Evolutionary conservation across 768 basidiomycete genomes (phyloP).

Genomic region (Suillus subalutaceus): DNA sequence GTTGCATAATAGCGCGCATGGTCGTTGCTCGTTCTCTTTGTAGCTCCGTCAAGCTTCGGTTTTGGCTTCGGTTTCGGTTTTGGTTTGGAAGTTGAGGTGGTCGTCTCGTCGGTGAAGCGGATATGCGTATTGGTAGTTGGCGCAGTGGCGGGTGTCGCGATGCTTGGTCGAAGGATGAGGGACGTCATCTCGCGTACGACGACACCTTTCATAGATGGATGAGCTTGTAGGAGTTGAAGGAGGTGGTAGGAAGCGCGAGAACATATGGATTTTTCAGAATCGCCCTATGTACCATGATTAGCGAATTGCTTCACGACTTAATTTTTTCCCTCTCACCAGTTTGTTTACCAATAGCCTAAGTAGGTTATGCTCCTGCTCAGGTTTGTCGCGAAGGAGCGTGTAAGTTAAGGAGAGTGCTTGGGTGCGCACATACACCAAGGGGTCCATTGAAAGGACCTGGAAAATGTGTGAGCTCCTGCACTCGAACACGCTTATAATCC

Average conservation of each 20-base stretch:
- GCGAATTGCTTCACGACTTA: not conserved
- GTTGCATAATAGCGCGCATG: slow-evolving; percentile 91
- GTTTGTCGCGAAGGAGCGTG: slow-evolving; percentile 83
- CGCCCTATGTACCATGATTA: slow-evolving; percentile 57
- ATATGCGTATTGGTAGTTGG: slow-evolving; percentile 46
- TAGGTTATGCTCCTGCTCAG: slow-evolving; percentile 97
- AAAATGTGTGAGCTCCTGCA: slow-evolving; percentile 10
- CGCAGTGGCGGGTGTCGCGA: slow-evolving; percentile 38
- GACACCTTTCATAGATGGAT: slow-evolving; percentile 91
- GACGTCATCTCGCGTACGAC: slow-evolving; percentile 86
- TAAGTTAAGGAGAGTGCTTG: slow-evolving; percentile 80
- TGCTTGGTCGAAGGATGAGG: slow-evolving; percentile 63
- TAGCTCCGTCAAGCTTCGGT: slow-evolving; percentile 28
- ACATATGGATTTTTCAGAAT: slow-evolving; percentile 83
- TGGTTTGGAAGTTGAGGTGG: slow-evolving; percentile 3
- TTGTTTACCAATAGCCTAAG: slow-evolving; percentile 93
- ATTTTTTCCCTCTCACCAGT: slow-evolving; percentile 54
- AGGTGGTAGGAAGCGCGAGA: slow-evolving; percentile 90
- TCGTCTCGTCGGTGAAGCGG: slow-evolving; percentile 48
- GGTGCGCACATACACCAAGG: slow-evolving; percentile 84
- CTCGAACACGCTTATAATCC: slow-evolving; percentile 16
- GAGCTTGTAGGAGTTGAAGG: slow-evolving; percentile 85
- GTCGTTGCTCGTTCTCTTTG: slow-evolving; percentile 51
- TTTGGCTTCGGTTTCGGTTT: slow-evolving; percentile 16
- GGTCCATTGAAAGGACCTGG: slow-evolving; percentile 81